Conservation (phyloP, 495 filamentous ascomycete genomes). For the Xylaria palmicola region DNA sequence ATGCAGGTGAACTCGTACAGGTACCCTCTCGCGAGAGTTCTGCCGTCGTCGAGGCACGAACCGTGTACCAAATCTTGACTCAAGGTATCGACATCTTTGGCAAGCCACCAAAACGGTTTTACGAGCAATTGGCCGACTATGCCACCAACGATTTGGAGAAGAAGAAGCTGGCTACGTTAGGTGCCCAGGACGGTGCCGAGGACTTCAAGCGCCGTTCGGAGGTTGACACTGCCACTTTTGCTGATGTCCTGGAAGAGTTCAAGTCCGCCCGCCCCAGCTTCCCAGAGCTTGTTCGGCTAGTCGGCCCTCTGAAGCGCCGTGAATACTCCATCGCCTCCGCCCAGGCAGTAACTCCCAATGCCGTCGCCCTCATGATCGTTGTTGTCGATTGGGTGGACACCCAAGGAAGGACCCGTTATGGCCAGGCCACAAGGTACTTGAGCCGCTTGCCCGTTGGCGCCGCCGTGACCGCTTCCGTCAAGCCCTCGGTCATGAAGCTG, state of each 20-base stretch:
- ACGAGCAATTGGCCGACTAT: constrained; percentile 86
- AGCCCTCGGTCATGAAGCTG: constrained; percentile 96
- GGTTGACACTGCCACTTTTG: constrained; percentile 90
- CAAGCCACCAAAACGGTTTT: constrained; percentile 94
- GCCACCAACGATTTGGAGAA: constrained; percentile 80
- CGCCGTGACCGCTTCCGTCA: constrained; percentile 84
- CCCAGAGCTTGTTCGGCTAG: constrained; percentile 86
- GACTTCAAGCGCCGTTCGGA: constrained; percentile 95
- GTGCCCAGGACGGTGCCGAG: constrained; percentile 76
- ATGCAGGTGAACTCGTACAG: constrained; percentile 80
- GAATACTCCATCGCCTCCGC: constrained; percentile 98
- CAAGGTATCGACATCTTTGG: constrained; percentile 98
- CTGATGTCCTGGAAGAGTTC: constrained; percentile 85
- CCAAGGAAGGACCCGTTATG: constrained; percentile 83
- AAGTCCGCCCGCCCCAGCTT: constrained; percentile 84
- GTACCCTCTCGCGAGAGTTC: constrained; percentile 84
- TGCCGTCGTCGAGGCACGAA: constrained; percentile 77
- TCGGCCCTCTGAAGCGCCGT: constrained; percentile 88
- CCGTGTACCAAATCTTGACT: constrained; percentile 85
- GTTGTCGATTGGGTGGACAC: constrained; percentile 94
- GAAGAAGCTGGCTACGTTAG: constrained; percentile 72
- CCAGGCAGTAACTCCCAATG: constrained; percentile 84
- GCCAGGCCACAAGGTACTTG: constrained; percentile 88
- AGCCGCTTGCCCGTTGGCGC: constrained; percentile 69
- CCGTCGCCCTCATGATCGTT: constrained; percentile 93